A percentile compares a stretch with the other conserved stretches of the same genome.
These are phyloP conservation scores for Ceratobasidium sp. DNA, from an alignment of 1,284 basidiomycete genomes.

Conservation along the genomic window DNA sequence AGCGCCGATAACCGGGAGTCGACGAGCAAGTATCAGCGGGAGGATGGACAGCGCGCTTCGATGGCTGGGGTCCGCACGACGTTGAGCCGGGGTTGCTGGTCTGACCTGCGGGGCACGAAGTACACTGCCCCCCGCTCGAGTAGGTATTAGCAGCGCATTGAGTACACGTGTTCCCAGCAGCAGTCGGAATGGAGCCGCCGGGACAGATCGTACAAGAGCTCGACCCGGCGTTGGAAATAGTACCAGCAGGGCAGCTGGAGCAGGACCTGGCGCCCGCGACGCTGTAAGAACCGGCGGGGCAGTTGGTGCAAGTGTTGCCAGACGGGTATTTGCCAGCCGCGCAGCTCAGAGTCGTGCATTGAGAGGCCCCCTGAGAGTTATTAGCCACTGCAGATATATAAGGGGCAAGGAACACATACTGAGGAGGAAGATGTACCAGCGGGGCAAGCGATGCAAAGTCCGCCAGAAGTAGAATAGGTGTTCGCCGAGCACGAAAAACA, in stretches of 20 bases:
- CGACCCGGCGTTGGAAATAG: constrained; percentile 1
- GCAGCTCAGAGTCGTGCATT: constrained; percentile 8
- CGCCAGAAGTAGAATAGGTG: constrained; percentile 1
- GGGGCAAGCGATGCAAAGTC: constrained; percentile 12
- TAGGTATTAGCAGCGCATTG: neutral
- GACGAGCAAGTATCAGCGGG: neutral
- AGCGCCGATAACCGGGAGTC: neutral
- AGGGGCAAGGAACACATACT: neutral
- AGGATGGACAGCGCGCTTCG: neutral
- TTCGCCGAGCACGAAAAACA: constrained; percentile 21
- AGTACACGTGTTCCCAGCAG: constrained; percentile 3
- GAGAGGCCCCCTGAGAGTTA: neutral
- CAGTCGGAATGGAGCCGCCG: neutral
- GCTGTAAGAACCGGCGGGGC: constrained; percentile 13
- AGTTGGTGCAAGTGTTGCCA: constrained; percentile 9
- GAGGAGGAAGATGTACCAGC: neutral
- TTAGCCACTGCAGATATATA: neutral
- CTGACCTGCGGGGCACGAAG: neutral
- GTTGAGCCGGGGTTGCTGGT: constrained; percentile 4
- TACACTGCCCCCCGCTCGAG: neutral
- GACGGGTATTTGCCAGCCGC: constrained; percentile 3
- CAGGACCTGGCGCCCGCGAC: neutral
- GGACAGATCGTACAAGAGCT: constrained; percentile 7
- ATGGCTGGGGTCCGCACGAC: constrained; percentile 26
- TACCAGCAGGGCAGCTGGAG: neutral